These are phyloP conservation scores for Trichosporon sp. DNA, from an alignment of 1,284 basidiomycete species.

Conservation along the genomic window DNA sequence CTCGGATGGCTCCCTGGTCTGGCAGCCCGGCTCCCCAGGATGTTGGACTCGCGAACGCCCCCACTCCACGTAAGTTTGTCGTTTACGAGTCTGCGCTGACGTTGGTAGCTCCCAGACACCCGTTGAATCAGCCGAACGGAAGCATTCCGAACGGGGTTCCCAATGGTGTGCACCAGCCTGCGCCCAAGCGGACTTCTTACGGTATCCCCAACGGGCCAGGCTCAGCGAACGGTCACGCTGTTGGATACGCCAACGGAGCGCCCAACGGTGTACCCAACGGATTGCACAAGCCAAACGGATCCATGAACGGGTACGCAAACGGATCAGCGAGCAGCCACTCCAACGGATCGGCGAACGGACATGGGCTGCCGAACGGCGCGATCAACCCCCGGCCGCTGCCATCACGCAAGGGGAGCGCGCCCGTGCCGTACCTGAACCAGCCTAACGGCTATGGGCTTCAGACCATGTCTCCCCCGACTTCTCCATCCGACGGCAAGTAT, in stretches of 20 bases:
- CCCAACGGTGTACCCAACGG: conserved; percentile 14
- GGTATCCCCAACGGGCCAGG: neutral
- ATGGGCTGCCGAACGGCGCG: neutral
- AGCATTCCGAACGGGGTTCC: conserved; percentile 13
- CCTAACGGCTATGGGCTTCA: conserved; percentile 5
- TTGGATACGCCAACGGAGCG: neutral
- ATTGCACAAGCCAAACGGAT: neutral
- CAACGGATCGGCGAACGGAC: conserved; percentile 13
- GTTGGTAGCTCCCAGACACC: conserved; percentile 6
- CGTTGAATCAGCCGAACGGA: conserved; percentile 15
- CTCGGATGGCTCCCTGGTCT: neutral
- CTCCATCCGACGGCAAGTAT: conserved; percentile 9
- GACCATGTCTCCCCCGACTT: conserved; percentile 5
- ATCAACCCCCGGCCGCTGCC: neutral
- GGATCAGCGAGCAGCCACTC: neutral
- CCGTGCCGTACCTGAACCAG: conserved; percentile 13
- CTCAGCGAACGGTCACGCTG: neutral
- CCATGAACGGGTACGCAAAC: neutral
- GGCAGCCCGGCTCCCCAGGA: conserved; percentile 8
- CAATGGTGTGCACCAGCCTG: conserved; percentile 7
- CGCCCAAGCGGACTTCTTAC: conserved; percentile 7
- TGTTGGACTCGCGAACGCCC: neutral
- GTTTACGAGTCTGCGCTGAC: neutral
- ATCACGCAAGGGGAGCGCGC: conserved; percentile 15
- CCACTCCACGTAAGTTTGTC: neutral